Evolutionary conservation across 148 eudicot genomes (phyloP).

Genomic region (Chenopodium formosanum): DNA sequence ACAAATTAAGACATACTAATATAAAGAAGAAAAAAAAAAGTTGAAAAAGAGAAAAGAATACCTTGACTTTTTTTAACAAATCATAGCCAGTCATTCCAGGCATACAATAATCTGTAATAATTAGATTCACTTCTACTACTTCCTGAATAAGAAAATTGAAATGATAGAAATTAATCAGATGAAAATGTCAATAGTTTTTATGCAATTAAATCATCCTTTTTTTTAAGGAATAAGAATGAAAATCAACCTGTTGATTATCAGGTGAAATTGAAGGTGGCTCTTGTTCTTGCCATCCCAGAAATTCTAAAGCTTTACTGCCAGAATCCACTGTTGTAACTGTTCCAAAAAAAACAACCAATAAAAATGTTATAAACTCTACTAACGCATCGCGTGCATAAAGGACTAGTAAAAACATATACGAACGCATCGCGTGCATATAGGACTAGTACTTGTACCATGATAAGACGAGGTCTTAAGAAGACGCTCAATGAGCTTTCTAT

Average conservation of each 20-base stretch:
- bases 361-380: neutral
- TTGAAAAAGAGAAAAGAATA: slow-evolving; percentile 24
- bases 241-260: slow-evolving; percentile 43
- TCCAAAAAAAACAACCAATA: slow-evolving; percentile 5
- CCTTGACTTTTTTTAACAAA: slow-evolving; percentile 95
- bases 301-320: slow-evolving; percentile 85
- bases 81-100: slow-evolving; percentile 99
- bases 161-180: neutral
- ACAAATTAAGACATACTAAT: neutral
- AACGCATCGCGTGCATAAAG: too few relatives aligned
- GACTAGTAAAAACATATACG: too few relatives aligned
- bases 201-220: neutral
- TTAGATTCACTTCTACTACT: slow-evolving; percentile 74
- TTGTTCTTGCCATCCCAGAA: slow-evolving; percentile 64
- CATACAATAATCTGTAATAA: slow-evolving; percentile 96
- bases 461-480: slow-evolving; percentile 85
- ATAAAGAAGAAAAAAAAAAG: neutral
- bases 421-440: too few relatives aligned
- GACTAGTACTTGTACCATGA: slow-evolving; percentile 54
- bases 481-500: slow-evolving; percentile 85
- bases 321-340: slow-evolving; percentile 98
- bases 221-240: slow-evolving; percentile 4
- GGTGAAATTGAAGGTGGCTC: slow-evolving; percentile 54
- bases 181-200: neutral
- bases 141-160: slow-evolving; percentile 37